Evolutionary conservation across 225 moss, liverwort and hornwort species (phyloP).

Genomic region (Asterella californica): DNA sequence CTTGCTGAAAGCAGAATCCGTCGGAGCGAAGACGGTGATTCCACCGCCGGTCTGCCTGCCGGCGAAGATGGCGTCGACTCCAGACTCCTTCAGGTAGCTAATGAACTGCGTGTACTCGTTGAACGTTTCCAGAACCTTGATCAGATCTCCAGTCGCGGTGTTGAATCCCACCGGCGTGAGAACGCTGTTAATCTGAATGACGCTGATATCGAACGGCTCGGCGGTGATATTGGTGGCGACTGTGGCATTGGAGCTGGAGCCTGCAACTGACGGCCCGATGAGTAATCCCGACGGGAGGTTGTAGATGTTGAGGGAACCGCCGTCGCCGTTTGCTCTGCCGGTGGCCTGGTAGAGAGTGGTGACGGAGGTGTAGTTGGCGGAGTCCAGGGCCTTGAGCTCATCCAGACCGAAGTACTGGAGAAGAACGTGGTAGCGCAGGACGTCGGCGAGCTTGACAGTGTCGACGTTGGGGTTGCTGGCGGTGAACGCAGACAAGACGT

Average conservation of each 20-base stretch:
- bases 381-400: conserved; percentile 11
- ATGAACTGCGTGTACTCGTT: conserved; percentile 15
- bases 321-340: conserved; percentile 16
- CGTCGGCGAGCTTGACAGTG: conserved; percentile 12
- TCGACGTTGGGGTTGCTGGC: background rate
- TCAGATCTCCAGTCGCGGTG: background rate
- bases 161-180: conserved; percentile 16
- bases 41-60: conserved; percentile 14
- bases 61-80: conserved; percentile 2
- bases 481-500: background rate
- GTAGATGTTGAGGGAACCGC: conserved; percentile 34
- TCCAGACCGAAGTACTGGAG: conserved; percentile 18
- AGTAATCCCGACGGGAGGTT: conserved; percentile 7
- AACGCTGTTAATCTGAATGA: conserved; percentile 24
- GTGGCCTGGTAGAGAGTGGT: conserved; percentile 42
- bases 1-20: conserved; percentile 23
- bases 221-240: conserved; percentile 16
- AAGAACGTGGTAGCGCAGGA: conserved; percentile 38
- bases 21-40: conserved; percentile 28
- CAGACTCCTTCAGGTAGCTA: background rate
- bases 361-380: conserved; percentile 24
- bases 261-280: conserved; percentile 19
- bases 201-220: conserved; percentile 18
- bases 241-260: conserved; percentile 20
- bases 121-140: conserved; percentile 5